A percentile compares a stretch with the other conserved stretches of the same genome.
Conservation (phyloP, 164 flowering plant genomes). For the Liquidambar formosana region DNA sequence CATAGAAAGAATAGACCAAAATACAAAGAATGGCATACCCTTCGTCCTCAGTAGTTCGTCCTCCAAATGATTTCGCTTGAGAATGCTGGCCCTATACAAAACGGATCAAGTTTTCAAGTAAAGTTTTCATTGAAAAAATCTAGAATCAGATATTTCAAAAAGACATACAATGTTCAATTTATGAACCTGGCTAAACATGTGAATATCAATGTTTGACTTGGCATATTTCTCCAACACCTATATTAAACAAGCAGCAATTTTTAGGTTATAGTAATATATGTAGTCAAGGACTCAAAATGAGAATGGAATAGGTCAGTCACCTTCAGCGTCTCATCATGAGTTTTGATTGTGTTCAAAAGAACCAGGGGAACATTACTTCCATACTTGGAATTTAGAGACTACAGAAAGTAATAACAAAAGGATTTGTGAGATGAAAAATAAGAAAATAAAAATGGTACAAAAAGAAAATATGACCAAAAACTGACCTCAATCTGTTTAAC, state of each 20-base stretch:
- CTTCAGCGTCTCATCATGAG: conserved; percentile 38
- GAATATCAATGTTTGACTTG: conserved; percentile 28
- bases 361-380: conserved; percentile 45
- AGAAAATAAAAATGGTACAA: no score
- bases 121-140: no score
- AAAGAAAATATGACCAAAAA: neutral
- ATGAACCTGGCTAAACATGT: conserved; percentile 31
- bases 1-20: conserved; percentile 1
- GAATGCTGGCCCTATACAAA: conserved; percentile 5
- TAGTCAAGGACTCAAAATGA: neutral
- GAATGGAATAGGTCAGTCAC: conserved; percentile 14
- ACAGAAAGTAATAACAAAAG: conserved; percentile 1
- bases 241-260: neutral
- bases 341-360: conserved; percentile 29
- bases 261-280: neutral
- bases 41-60: conserved; percentile 10
- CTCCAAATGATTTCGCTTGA: conserved; percentile 1
- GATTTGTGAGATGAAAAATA: neutral
- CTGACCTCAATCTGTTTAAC: conserved; percentile 43
- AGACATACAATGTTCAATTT: neutral
- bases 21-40: conserved; percentile 22
- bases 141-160: no score
- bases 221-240: conserved; percentile 44
- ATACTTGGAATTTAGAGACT: conserved; percentile 41
- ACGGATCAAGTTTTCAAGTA: no score